phyloP scores from a whole-genome alignment of 2,329 filamentous ascomycete genomes.

The Parafenestella ontariensis region DNA sequence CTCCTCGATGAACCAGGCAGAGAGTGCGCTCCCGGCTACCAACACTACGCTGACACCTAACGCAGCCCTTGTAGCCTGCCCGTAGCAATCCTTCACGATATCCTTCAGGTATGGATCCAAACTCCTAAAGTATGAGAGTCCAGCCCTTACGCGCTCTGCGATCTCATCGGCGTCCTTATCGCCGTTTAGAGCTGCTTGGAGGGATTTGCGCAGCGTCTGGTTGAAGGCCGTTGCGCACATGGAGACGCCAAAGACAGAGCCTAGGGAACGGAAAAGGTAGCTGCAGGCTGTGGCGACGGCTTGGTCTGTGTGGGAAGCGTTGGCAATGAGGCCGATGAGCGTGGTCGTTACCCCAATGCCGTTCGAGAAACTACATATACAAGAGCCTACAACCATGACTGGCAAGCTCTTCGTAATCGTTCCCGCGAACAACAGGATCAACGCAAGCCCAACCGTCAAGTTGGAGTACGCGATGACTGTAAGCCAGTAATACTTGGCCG shows the following conservation, averaged over 20 bases:
- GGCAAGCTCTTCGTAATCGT: constrained; percentile 56
- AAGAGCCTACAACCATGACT: constrained; percentile 65
- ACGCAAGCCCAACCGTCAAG: constrained; percentile 62
- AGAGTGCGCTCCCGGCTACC: constrained; percentile 57
- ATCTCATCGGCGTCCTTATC: constrained; percentile 69
- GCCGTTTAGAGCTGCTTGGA: constrained; percentile 62
- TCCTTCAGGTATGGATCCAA: constrained; percentile 66
- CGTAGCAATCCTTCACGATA: constrained; percentile 72
- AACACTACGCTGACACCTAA: constrained; percentile 59
- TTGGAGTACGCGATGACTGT: constrained; percentile 65
- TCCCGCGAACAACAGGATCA: constrained; percentile 66
- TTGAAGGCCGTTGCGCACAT: constrained; percentile 75
- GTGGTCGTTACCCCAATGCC: constrained; percentile 73
- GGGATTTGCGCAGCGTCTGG: constrained; percentile 65
- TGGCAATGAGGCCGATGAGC: constrained; percentile 74
- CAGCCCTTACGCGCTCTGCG: constrained; percentile 72
- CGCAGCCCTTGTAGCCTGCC: constrained; percentile 60
- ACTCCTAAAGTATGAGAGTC: constrained; percentile 70
- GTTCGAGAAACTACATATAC: constrained; percentile 61
- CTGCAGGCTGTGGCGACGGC: constrained; percentile 80
- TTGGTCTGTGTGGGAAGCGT: constrained; percentile 70
- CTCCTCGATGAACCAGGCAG: constrained; percentile 55
- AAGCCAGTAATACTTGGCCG: constrained; percentile 74
- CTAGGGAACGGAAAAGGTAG: constrained; percentile 80
- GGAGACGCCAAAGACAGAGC: constrained; percentile 70